Percentiles rank a stretch among this genome's conserved stretches.
Conservation (phyloP, 2,329 filamentous ascomycete genomes). For the Epichloe gansuensis region DNA sequence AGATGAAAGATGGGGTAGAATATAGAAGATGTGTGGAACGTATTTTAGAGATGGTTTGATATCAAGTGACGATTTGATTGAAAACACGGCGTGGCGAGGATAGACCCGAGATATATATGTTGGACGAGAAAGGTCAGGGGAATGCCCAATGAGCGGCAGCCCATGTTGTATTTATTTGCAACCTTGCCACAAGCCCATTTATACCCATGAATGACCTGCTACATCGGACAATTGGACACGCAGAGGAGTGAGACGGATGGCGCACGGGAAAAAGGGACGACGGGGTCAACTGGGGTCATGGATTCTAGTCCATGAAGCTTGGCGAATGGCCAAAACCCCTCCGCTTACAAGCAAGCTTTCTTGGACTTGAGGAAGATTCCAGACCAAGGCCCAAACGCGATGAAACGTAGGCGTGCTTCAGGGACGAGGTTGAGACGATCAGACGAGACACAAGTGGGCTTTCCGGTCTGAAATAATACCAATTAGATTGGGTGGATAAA, state of each 20-base stretch:
- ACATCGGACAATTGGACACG: not conserved
- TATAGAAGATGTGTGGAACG: no score
- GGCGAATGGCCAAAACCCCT: not conserved
- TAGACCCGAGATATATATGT: not conserved
- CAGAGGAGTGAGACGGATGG: not conserved
- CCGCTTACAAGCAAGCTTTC: not conserved
- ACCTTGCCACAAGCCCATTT: not conserved
- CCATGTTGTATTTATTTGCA: not conserved
- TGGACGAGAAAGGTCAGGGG: no score
- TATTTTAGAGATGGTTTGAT: no score
- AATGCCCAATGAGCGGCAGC: no score
- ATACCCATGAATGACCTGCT: not conserved
- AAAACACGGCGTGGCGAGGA: no score
- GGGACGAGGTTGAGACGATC: not conserved
- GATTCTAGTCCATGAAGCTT: not conserved
- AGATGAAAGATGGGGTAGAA: no score
- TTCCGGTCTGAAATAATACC: not conserved
- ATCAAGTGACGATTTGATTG: no score
- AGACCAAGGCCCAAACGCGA: not conserved
- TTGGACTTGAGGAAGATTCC: not conserved
- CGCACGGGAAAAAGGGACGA: not conserved
- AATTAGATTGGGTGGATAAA: no score
- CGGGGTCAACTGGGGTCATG: not conserved
- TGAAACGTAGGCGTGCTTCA: constrained; percentile 4
- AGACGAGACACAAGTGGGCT: not conserved